phyloP scores from a whole-genome alignment of 164 flowering plant species.

The Nymphaea thermarum region DNA sequence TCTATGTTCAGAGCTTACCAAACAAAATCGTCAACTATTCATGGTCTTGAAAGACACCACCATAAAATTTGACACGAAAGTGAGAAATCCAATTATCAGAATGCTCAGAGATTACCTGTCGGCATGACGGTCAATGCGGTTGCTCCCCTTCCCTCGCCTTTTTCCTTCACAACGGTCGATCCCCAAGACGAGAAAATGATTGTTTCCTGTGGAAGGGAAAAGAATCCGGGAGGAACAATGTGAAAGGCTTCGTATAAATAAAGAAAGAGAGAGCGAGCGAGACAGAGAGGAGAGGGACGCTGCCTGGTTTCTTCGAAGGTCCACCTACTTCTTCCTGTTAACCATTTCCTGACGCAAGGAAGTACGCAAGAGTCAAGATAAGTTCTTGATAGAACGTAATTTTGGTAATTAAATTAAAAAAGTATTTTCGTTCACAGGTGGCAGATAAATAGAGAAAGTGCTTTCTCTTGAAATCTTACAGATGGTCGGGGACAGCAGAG shows the following conservation, averaged over 20 bases:
- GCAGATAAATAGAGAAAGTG: no score
- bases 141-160: neutral
- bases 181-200: neutral
- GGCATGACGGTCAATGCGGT: neutral
- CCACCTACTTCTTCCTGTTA: neutral
- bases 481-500: no score
- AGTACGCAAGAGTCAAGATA: no score
- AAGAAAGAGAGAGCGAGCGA: neutral
- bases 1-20: neutral
- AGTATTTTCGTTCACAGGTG: no score
- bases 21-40: neutral
- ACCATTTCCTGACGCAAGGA: no score
- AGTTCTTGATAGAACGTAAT: no score
- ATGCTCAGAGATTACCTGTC: neutral
- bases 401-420: no score
- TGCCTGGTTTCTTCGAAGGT: neutral
- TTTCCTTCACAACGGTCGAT: neutral
- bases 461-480: no score
- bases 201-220: neutral
- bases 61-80: neutral
- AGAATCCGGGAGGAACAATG: neutral
- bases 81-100: neutral
- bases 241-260: neutral
- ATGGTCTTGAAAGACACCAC: neutral
- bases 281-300: neutral